Percentiles rank a stretch among this genome's conserved stretches.
phyloP scores from a whole-genome alignment of 805 yeast genomes.

The Isabelozyma rhagii region DNA sequence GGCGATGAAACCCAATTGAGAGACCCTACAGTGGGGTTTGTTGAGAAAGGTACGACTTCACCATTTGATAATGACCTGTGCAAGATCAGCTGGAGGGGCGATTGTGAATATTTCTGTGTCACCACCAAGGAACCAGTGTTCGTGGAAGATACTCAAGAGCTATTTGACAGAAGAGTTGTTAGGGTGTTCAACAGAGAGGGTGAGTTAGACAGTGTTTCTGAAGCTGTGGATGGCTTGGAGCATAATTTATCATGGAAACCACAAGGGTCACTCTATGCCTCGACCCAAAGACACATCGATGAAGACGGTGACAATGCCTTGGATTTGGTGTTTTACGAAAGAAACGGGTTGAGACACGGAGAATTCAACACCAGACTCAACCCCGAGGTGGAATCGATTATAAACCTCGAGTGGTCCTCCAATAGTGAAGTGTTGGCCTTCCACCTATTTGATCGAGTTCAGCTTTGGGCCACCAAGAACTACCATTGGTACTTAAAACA shows the following conservation, averaged over 20 bases:
- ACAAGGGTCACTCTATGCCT: constrained; percentile 81
- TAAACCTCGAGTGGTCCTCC: constrained; percentile 71
- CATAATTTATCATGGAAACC: constrained; percentile 83
- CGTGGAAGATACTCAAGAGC: constrained; percentile 35
- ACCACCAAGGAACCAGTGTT: constrained; percentile 55
- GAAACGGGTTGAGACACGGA: constrained; percentile 90
- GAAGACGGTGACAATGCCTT: constrained; percentile 47
- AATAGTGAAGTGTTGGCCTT: constrained; percentile 78
- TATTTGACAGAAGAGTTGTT: constrained; percentile 63
- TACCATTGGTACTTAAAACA: constrained; percentile 96
- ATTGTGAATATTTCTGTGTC: constrained; percentile 78
- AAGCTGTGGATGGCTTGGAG: constrained; percentile 83
- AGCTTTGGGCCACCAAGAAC: constrained; percentile 87
- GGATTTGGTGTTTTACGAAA: constrained; percentile 78
- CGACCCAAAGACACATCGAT: constrained; percentile 65
- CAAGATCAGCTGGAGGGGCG: constrained; percentile 90
- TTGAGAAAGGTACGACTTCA: constrained; percentile 66
- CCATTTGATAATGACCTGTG: constrained; percentile 47
- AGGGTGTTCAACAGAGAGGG: constrained; percentile 84
- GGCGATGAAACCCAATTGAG: constrained; percentile 52
- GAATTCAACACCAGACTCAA: constrained; percentile 70
- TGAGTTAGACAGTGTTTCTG: constrained; percentile 73
- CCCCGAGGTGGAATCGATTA: constrained; percentile 42
- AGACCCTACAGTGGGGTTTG: constrained; percentile 84
- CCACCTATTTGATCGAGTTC: constrained; percentile 59